These are phyloP conservation scores for Fusarium citri DNA, from an alignment of 2,329 filamentous ascomycete genomes.

Conservation along the genomic window DNA sequence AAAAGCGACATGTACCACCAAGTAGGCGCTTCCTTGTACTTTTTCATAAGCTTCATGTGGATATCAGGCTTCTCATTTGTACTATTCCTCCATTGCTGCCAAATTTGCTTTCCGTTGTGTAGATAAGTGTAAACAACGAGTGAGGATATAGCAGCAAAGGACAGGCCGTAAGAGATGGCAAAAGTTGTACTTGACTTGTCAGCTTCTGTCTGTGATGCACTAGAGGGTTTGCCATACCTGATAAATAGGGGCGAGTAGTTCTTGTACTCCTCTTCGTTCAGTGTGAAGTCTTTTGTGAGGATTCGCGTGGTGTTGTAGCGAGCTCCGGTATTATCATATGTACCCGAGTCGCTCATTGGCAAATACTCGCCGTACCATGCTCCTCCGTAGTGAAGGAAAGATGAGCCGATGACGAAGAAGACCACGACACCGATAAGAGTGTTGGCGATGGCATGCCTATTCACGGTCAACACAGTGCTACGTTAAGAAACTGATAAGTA, in stretches of 20 bases:
- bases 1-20: constrained; percentile 74
- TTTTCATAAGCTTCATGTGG: constrained; percentile 73
- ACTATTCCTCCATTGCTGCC: constrained; percentile 70
- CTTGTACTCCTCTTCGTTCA: constrained; percentile 73
- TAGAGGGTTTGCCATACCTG: constrained; percentile 51
- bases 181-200: constrained; percentile 71
- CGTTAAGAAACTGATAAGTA: not conserved
- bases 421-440: constrained; percentile 74
- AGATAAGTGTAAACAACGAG: constrained; percentile 76
- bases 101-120: constrained; percentile 75
- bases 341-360: constrained; percentile 76
- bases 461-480: not conserved
- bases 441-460: constrained; percentile 77
- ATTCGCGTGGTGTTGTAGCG: constrained; percentile 74
- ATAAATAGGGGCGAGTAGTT: constrained; percentile 76
- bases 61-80: constrained; percentile 70
- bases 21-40: constrained; percentile 71
- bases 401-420: constrained; percentile 72
- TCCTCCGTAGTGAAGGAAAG: constrained; percentile 72
- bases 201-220: not conserved
- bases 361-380: constrained; percentile 73
- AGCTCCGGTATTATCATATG: constrained; percentile 76
- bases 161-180: constrained; percentile 75
- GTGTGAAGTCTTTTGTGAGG: constrained; percentile 69
- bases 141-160: constrained; percentile 77